These are phyloP conservation scores for Phytopythium sindhum DNA, from an alignment of 352 stramenopile genomes.

Conservation along the genomic window DNA sequence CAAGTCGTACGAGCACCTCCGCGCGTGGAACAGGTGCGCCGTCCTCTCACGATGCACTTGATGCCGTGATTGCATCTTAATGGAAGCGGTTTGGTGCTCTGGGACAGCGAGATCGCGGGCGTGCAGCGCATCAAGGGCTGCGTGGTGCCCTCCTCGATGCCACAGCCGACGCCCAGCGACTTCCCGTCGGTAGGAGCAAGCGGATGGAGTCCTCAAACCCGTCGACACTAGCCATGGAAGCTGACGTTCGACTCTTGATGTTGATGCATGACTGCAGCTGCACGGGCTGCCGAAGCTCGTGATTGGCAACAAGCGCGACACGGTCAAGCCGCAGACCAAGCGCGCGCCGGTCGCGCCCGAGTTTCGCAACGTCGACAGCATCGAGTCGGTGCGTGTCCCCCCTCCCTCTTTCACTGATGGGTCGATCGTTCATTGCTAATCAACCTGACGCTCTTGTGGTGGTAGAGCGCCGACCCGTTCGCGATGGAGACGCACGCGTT, in stretches of 20 bases:
- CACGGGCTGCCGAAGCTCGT: conserved; percentile 64
- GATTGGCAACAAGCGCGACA: conserved; percentile 80
- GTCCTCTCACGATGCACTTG: background rate
- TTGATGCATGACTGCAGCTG: conserved; percentile 18
- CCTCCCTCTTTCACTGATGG: no score
- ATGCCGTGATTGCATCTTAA: no score
- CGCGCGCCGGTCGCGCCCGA: conserved; percentile 28
- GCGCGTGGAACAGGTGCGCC: conserved; percentile 38
- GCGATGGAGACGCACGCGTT: conserved; percentile 47
- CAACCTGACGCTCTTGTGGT: background rate
- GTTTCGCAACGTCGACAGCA: conserved; percentile 43
- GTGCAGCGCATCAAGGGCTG: conserved; percentile 53
- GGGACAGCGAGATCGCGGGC: conserved; percentile 36
- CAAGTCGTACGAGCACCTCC: conserved; percentile 71
- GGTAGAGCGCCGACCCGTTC: conserved; percentile 55
- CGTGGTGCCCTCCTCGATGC: conserved; percentile 35
- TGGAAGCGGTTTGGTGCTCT: background rate
- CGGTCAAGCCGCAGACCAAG: conserved; percentile 25
- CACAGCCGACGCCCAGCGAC: conserved; percentile 19
- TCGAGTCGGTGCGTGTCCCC: conserved; percentile 48
- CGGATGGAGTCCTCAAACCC: background rate
- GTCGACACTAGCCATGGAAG: background rate
- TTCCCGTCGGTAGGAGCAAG: conserved; percentile 30
- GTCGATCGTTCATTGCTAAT: background rate
- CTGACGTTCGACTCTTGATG: background rate